Evolutionary conservation across 805 yeast genomes (phyloP), one percentile per base, ranked within the genome.

Genomic region (Teunomyces aglyptinius): DNA sequence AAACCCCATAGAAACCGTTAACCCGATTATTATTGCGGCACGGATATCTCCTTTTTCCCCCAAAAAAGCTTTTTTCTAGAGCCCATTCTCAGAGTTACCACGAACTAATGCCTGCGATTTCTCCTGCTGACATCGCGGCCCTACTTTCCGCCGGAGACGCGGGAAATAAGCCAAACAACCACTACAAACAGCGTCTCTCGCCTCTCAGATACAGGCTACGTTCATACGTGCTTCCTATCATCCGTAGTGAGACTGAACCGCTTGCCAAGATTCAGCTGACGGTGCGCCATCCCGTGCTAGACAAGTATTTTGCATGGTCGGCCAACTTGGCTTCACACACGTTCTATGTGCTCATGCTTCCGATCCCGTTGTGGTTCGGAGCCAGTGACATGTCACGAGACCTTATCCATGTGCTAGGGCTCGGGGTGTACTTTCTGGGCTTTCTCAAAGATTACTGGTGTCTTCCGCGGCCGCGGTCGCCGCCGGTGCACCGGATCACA

Each of bases 261-360:
- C 63, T 92, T n/a, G 70, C 76, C 7, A 53, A 53, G 3, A 65
- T 88, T 48, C 99, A 92, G 68, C 44, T 56, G 3, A 40, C 48
- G 4, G 57, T 71, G 10, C 71, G 96, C 47, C 61, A 65, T 32
- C 73, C 81, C 1, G 42, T 63, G 13, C 64, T 83, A 43, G 97
- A 91, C 66, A 58, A 73, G 20, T 94, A 86, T 58, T 92, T 92
- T 66, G 86, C 95, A 6, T 81, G 88, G 73, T 80, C 96, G 3
- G 96, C 98, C 13, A 83, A 86, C 56, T 71, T 94, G 51, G 99
- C 97, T 0, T 81, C 96, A 4, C 99, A 92, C 65, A 89, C 97
- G 0, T 94, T 94, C 62, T 92, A 92, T 63, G 96, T 94, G 41
- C 63, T 92, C 41, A 82, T 89, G 82, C 75, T 92, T 31, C 99